phyloP scores from a whole-genome alignment of 2,329 filamentous ascomycete species.

The Curvularia sp. region DNA sequence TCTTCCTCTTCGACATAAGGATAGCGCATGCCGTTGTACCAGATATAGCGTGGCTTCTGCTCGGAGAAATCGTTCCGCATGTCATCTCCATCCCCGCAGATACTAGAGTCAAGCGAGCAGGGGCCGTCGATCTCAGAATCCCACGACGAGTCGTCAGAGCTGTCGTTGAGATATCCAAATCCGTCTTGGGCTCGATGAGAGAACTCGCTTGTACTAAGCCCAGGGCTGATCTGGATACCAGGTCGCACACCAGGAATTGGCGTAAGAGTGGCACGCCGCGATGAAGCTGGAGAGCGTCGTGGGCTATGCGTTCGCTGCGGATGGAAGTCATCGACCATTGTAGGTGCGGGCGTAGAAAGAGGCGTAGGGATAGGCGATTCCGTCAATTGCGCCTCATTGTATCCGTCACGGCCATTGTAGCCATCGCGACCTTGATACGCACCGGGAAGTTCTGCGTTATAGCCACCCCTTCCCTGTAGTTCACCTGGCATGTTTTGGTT shows the following conservation, averaged over 20 bases:
- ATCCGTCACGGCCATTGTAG: conserved; percentile 46
- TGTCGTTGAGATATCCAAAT: conserved; percentile 38
- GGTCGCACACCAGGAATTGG: conserved; percentile 48
- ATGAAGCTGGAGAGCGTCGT: conserved; percentile 39
- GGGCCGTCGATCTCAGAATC: conserved; percentile 52
- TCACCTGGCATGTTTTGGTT: conserved; percentile 37
- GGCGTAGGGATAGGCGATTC: conserved; percentile 48
- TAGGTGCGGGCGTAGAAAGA: conserved; percentile 30
- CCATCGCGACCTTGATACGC: conserved; percentile 46
- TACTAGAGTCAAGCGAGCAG: conserved; percentile 37
- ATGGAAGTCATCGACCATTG: conserved; percentile 42
- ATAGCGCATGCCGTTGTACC: conserved; percentile 33
- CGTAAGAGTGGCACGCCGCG: conserved; percentile 48
- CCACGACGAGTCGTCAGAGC: conserved; percentile 52
- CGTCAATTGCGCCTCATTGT: conserved; percentile 38
- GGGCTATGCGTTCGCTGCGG: conserved; percentile 43
- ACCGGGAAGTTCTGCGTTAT: conserved; percentile 40
- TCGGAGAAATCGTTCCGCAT: conserved; percentile 19
- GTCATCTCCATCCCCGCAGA: conserved; percentile 29
- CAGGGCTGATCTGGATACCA: conserved; percentile 45
- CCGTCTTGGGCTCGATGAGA: conserved; percentile 44
- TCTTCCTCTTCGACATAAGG: conserved; percentile 49
- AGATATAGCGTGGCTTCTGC: conserved; percentile 29
- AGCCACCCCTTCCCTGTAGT: conserved; percentile 43
- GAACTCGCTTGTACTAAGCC: conserved; percentile 37